These are phyloP conservation scores for Kurtzmaniella quercitrusa DNA, from an alignment of 1,139 yeast genomes.

Conservation along the genomic window DNA sequence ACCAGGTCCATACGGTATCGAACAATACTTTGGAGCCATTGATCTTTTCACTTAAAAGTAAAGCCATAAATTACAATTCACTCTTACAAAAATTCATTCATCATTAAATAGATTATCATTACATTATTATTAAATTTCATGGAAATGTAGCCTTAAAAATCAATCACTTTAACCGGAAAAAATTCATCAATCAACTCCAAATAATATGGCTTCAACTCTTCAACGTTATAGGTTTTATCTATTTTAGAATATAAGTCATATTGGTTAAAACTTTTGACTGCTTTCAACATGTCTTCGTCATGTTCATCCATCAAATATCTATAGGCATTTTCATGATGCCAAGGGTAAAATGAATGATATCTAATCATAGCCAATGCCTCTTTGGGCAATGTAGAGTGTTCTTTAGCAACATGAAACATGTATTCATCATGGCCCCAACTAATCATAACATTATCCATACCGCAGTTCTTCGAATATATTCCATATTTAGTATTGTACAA, in stretches of 20 bases:
- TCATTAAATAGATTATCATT: background rate
- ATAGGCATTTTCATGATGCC: constrained; percentile 72
- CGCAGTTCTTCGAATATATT: constrained; percentile 61
- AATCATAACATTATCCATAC: constrained; percentile 65
- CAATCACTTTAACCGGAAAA: constrained; percentile 55
- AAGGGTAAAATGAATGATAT: constrained; percentile 72
- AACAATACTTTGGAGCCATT: constrained; percentile 77
- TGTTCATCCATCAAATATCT: constrained; percentile 61
- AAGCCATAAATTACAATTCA: too few species aligned
- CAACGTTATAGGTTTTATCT: constrained; percentile 45
- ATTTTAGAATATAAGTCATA: constrained; percentile 67
- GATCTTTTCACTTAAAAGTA: constrained; percentile 31
- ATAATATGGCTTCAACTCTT: constrained; percentile 54
- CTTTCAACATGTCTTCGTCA: constrained; percentile 57
- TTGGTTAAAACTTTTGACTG: constrained; percentile 63
- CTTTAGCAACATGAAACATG: constrained; percentile 68
- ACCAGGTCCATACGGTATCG: constrained; percentile 83
- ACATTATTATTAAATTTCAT: background rate
- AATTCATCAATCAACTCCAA: constrained; percentile 61
- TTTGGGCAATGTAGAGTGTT: constrained; percentile 57
- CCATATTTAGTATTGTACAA: constrained; percentile 65
- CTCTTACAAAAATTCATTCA: background rate
- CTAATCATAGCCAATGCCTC: constrained; percentile 73
- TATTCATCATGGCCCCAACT: constrained; percentile 83
- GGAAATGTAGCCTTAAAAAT: constrained; percentile 33